phyloP scores from a whole-genome alignment of 148 eudicot genomes.

The Salicornia ramosissima region DNA sequence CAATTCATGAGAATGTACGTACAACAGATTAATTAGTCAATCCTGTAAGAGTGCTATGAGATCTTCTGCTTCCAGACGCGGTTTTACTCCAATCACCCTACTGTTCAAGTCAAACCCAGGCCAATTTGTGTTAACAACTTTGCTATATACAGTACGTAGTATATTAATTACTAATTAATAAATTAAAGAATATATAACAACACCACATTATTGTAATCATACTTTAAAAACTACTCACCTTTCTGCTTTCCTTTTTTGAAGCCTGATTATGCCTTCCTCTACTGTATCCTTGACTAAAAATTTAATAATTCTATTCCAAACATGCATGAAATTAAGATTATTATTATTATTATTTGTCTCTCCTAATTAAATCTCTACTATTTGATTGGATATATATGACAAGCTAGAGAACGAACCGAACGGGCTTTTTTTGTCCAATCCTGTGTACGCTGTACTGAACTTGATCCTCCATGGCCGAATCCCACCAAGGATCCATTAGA shows the following conservation, averaged over 20 bases:
- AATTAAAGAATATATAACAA: too few species aligned
- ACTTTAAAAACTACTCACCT: too few species aligned
- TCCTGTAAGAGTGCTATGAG: too few species aligned
- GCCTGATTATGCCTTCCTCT: not conserved
- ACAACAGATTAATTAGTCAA: too few species aligned
- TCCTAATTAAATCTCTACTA: not conserved
- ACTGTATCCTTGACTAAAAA: not conserved
- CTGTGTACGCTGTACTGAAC: not conserved
- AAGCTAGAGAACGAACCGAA: not conserved
- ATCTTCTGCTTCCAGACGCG: too few species aligned
- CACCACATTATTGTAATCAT: too few species aligned
- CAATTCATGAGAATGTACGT: too few species aligned
- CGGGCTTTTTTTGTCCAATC: not conserved
- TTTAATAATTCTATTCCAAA: not conserved
- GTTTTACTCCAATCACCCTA: too few species aligned
- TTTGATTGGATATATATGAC: not conserved
- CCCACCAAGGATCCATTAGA: not conserved
- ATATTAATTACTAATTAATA: too few species aligned
- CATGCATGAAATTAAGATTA: not conserved
- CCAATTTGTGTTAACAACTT: too few species aligned
- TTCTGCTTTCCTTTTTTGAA: not conserved
- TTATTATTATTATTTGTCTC: not conserved
- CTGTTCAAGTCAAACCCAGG: too few species aligned
- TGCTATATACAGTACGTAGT: too few species aligned
- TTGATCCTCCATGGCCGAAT: not conserved